A percentile compares a stretch with the other conserved stretches of the same genome.
Conservation (phyloP, 768 basidiomycete species). For the Tubosaeta brunneosetosa region DNA sequence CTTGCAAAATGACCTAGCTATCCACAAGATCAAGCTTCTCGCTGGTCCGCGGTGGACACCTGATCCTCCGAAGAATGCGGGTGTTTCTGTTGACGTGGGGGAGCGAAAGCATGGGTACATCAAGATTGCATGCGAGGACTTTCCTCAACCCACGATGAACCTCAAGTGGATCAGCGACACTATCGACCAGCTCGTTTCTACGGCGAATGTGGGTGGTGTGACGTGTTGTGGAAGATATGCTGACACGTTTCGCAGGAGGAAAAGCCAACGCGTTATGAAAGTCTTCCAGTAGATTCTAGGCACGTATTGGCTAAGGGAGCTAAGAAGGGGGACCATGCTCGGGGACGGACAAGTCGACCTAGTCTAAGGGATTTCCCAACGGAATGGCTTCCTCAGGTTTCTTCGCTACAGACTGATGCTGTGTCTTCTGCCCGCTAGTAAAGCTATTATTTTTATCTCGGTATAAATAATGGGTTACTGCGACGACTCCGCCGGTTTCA, state of each 20-base stretch:
- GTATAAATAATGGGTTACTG: not conserved
- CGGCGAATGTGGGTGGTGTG: slow-evolving; percentile 70
- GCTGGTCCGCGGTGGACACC: slow-evolving; percentile 87
- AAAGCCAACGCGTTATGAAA: slow-evolving; percentile 42
- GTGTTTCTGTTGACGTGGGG: slow-evolving; percentile 40
- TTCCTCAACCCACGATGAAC: slow-evolving; percentile 79
- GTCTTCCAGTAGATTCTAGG: slow-evolving; percentile 78
- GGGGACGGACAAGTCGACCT: slow-evolving; percentile 52
- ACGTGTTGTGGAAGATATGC: slow-evolving; percentile 3
- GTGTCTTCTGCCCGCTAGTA: slow-evolving; percentile 8
- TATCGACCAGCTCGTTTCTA: slow-evolving; percentile 69
- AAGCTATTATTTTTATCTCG: slow-evolving; percentile 1
- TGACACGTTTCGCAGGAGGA: slow-evolving; percentile 21
- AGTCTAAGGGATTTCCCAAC: slow-evolving; percentile 77
- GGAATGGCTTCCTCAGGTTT: slow-evolving; percentile 65
- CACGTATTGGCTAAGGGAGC: slow-evolving; percentile 71
- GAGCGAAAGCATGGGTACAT: slow-evolving; percentile 70
- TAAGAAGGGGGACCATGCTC: slow-evolving; percentile 65
- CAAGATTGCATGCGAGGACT: slow-evolving; percentile 89
- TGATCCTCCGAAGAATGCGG: slow-evolving; percentile 65
- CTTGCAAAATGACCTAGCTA: slow-evolving; percentile 53
- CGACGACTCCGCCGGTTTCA: not conserved
- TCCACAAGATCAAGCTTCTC: slow-evolving; percentile 83
- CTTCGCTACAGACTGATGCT: slow-evolving; percentile 3
- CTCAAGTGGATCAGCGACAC: slow-evolving; percentile 91